Base-by-base conservation (phyloP, 2,329 filamentous ascomycete genomes). In the Xylariomycetidae sp. region DNA sequence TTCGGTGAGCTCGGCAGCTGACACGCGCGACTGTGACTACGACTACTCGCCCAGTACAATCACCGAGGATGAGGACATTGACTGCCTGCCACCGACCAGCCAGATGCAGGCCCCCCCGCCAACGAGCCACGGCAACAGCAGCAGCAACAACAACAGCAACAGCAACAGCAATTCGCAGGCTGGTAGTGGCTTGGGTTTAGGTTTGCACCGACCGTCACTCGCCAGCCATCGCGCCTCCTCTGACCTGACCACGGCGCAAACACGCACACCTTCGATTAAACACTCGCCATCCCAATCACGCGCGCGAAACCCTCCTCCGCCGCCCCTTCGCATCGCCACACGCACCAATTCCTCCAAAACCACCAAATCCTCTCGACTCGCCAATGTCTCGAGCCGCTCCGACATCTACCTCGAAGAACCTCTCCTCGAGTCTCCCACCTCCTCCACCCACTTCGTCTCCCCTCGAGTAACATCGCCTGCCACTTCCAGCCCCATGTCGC, bases 11-110 rank as follows among this genome's bases (percentile, higher is more conserved):
- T 74, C 70, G 3, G 60, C 75, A 32, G 67, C 57, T 38, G 48
- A 49, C 22, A 54, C 49, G 29, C 67, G 72, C 45, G 74, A 77
- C 34, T n/a, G n/a, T n/a, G n/a, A n/a, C n/a, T n/a, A n/a, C n/a
- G n/a, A n/a, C n/a, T 71, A 68, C 49, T 75, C 70, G 9, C 70
- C 69, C 16, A 74, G 68, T 10, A 74, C 65, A 29, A 76, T 74
- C 37, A 73, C 64, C 25, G 72, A 76, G 47, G 63, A 68, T 52
- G 65, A 71, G 33, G 63, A 69, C 50, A 60, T 67, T 37, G 43
- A 43, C 26, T 34, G 37, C 14, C 19, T 31, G 15, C 14, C 15
- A 7, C 25, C 29, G 12, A 25, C 20, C 10, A 22, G 23, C 19
- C 35, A 28, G 17, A 24, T 26, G 12, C 20, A 18, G n/a, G 14